Base-by-base conservation (phyloP, 2,329 filamentous ascomycete genomes). In the Thelonectria olida region DNA sequence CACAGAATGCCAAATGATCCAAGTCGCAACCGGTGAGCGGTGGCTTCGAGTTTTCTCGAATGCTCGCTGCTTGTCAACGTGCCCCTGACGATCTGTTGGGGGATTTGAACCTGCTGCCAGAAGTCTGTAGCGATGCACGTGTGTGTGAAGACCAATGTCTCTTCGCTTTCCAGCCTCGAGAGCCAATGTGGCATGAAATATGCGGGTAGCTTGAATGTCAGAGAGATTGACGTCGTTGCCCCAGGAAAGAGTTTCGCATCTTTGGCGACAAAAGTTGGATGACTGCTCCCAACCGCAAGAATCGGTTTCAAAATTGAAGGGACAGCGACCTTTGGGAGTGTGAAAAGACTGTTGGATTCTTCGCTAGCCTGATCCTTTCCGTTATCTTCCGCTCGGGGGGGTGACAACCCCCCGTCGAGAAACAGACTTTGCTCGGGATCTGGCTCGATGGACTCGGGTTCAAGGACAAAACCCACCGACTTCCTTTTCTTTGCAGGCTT, bases 1-100 rank as follows among this genome's bases (percentile, higher is more conserved):
- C 73, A 76, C 9, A 80, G 67, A 1, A 81, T 63, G 1, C 78
- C 81, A 3, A 78, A 70, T 7, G 75, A 73, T 8, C 74, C 75
- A 4, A 74, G 47, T 22, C 65, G 68, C 3, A 85, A 73, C 42
- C 75, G 73, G 19, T 74, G 68, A 5, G 76, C 72, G 20, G 79
- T 64, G 10, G 53, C 67, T 3, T 66, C 66, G 12, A 83, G 20
- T 8, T 36, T 50, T 6, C 50, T 42, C 15, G 28, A 10, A 19
- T 68, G 51, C 7, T 54, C 58, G 10, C 23, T 54, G 5, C 58
- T 63, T 8, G 57, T 66, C 13, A 73, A 49, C 6, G 31, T 36
- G 15, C 75, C 75, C 44, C 58, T 65, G 19, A 62, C 67, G 2
- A 74, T 47, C 8, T 67, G 50, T 15, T 54, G 41, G 13, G 62